Conservation (phyloP, 2,329 filamentous ascomycete genomes). For the Botryotinia globosa region DNA sequence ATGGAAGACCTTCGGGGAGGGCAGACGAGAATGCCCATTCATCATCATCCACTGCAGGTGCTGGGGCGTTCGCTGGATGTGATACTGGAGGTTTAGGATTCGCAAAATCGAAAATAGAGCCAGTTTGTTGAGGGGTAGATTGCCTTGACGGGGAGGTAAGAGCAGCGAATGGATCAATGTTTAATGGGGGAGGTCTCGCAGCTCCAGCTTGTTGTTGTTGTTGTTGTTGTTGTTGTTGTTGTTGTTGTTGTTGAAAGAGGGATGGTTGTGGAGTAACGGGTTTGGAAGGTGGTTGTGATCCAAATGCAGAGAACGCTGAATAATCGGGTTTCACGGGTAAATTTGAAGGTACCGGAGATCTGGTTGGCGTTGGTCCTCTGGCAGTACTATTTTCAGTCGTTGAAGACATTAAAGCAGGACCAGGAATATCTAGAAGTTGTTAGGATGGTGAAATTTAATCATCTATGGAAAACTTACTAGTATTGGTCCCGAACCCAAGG, state of each 20-base stretch:
- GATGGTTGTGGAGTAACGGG: conserved; percentile 53
- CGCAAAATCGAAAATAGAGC: conserved; percentile 45
- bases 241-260: conserved; percentile 43
- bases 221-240: conserved; percentile 34
- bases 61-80: conserved; percentile 37
- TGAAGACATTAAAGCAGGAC: conserved; percentile 61
- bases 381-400: conserved; percentile 60
- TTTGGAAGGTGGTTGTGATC: conserved; percentile 49
- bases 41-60: conserved; percentile 66
- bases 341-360: conserved; percentile 30
- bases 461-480: conserved; percentile 48
- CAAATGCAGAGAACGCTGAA: conserved; percentile 55
- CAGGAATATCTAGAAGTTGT: conserved; percentile 56
- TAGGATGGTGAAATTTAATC: conserved; percentile 3
- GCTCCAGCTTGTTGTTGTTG: conserved; percentile 38
- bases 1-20: conserved; percentile 58
- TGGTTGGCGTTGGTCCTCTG: conserved; percentile 47
- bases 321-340: conserved; percentile 41
- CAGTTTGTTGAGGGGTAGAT: conserved; percentile 49
- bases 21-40: conserved; percentile 94
- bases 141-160: conserved; percentile 46
- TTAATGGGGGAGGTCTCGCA: conserved; percentile 42
- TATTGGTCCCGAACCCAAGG: conserved; percentile 71
- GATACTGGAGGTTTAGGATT: conserved; percentile 40
- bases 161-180: conserved; percentile 56